Evolutionary conservation across 345 rosid species (phyloP), one percentile per base, ranked within the genome.

Genomic region (Kernera saxatilis): DNA sequence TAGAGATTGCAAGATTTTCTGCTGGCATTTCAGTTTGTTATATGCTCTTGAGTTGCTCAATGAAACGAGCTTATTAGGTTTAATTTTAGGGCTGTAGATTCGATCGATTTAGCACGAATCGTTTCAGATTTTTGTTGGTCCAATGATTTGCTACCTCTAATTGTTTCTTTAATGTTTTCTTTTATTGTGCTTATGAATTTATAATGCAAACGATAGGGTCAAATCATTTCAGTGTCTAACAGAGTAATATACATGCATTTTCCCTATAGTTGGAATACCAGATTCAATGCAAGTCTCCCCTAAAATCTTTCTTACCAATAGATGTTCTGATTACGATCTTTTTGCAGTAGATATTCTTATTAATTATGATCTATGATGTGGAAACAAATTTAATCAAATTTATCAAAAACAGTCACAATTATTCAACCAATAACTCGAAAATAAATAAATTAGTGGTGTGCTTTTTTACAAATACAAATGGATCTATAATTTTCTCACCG

Each of bases 131-230:
- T 32, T 58, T 46, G 67, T 48, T 70, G 50, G 50, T 26, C 22
- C 40, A 15, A 32, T 40, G 44, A 33, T 61, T 50, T 61, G 69
- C 30, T 5, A 48, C 15, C 22, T 37, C 32, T 58, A 8, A 13
- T 59, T 14, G 8, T 19, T 25, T 44, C 8, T 17, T 30, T 3
- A 36, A 46, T 57, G 46, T 36, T 25, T 70, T 35, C 2, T 4
- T 53, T 15, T 44, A 52, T 26, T 22, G 40, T 52, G 27, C 8
- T 57, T 45, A 13, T 49, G 32, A 59, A 26, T 17, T 13, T 70
- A 70, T 70, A 48, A 49, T 70, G 74, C 67, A 70, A 40, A 58
- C 3, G 50, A 70, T 25, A 35, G 39, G 30, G 74, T 70, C 74
- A 49, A n/a, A 13, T 39, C 15, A 18, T 18, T 69, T 57, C 5